Evolutionary conservation across 768 basidiomycete genomes (phyloP).

Genomic region (Rhodotorula taiwanensis): DNA sequence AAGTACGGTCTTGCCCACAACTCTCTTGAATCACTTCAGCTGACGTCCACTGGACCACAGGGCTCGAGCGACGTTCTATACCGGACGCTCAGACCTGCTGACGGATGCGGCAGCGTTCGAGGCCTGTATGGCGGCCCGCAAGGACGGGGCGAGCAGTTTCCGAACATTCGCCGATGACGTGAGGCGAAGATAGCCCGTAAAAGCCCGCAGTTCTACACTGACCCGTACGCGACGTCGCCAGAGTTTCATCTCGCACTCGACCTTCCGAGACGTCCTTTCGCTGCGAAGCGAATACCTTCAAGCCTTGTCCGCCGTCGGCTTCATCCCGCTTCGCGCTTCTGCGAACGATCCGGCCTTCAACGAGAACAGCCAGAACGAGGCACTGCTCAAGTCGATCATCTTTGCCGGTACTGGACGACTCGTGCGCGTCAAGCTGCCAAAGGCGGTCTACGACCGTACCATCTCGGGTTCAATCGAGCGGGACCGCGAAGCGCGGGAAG

Average conservation of each 20-base stretch:
- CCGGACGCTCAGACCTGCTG: slow-evolving; percentile 71
- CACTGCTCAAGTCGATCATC: slow-evolving; percentile 74
- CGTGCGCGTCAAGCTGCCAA: slow-evolving; percentile 66
- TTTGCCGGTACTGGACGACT: slow-evolving; percentile 78
- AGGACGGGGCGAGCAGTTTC: slow-evolving; percentile 51
- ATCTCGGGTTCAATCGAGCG: slow-evolving; percentile 76
- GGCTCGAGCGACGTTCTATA: slow-evolving; percentile 63
- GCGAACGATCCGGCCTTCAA: slow-evolving; percentile 56
- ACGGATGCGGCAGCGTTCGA: slow-evolving; percentile 74
- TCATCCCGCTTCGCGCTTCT: slow-evolving; percentile 53
- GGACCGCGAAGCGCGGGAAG: slow-evolving; percentile 76
- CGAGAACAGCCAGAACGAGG: slow-evolving; percentile 58
- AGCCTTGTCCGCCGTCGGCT: slow-evolving; percentile 63
- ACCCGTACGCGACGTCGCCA: slow-evolving; percentile 41
- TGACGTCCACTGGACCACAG: too few species aligned
- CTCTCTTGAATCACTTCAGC: too few species aligned
- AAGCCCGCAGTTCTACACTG: too few species aligned
- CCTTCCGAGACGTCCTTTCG: slow-evolving; percentile 68
- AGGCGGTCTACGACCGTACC: slow-evolving; percentile 73
- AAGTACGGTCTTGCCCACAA: slow-evolving; percentile 49
- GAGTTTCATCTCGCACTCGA: slow-evolving; percentile 74
- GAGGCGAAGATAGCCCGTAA: too few species aligned
- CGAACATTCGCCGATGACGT: slow-evolving; percentile 67
- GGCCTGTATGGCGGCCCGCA: slow-evolving; percentile 45
- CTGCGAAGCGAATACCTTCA: slow-evolving; percentile 70